phyloP scores from a whole-genome alignment of 495 filamentous ascomycete genomes.

The Parathielavia appendiculata region DNA sequence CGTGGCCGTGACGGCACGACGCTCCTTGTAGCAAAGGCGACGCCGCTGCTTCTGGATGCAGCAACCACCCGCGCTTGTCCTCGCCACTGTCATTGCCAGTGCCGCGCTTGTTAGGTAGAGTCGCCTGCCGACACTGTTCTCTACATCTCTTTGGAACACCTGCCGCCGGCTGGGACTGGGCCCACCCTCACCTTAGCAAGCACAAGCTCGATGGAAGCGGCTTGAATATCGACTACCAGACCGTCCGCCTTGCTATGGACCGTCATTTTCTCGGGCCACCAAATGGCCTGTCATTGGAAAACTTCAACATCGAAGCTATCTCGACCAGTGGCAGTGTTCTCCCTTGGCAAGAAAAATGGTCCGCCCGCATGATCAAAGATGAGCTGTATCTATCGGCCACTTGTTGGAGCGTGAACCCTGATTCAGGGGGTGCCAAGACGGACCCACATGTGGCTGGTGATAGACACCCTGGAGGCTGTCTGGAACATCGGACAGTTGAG shows the following conservation, averaged over 20 bases:
- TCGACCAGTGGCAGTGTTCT: not conserved
- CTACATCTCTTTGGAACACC: constrained; percentile 1
- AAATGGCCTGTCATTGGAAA: constrained; percentile 16
- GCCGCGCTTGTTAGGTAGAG: not conserved
- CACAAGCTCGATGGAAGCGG: not conserved
- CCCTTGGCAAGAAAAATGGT: constrained; percentile 13
- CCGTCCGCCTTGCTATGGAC: constrained; percentile 21
- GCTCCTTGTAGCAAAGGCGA: too few relatives aligned
- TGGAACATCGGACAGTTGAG: too few relatives aligned
- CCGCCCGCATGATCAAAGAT: constrained; percentile 13
- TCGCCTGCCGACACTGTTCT: constrained; percentile 6
- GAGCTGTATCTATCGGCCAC: constrained; percentile 20
- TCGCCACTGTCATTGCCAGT: not conserved
- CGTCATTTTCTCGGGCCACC: constrained; percentile 19
- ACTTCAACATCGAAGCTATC: constrained; percentile 1
- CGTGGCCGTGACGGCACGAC: too few relatives aligned
- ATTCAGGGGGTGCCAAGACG: too few relatives aligned
- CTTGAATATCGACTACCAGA: constrained; percentile 4
- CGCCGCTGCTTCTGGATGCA: too few relatives aligned
- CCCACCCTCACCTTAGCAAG: not conserved
- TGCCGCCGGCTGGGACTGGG: constrained; percentile 2
- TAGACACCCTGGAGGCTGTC: too few relatives aligned
- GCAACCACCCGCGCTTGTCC: not conserved
- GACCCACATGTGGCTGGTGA: too few relatives aligned
- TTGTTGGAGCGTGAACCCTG: too few relatives aligned